Base-by-base conservation (phyloP, 176 grass and related monocot genomes). In the Luzula sylvatica region DNA sequence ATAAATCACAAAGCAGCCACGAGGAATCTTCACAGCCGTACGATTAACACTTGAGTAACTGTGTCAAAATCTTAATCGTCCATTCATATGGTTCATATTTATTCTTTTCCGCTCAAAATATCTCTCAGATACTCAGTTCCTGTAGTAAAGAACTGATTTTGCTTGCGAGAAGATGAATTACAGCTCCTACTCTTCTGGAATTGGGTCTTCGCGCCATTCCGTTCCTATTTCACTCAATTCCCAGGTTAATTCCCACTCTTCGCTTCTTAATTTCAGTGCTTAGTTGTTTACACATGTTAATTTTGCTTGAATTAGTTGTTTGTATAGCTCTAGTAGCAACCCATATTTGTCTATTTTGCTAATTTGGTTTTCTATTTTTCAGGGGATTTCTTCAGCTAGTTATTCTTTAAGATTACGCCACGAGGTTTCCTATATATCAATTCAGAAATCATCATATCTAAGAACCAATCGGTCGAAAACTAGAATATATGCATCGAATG, bases 401-500 rank as follows among this genome's bases (percentile, higher is more conserved):
- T 79, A 61, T 52, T 82, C 53, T 23, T 41, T 50, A 24, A 62
- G 15, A 61, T 79, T 55, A 52, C 42, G 41, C 18, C 78, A 68
- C 54, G 41, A 46, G 25, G 15, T 61, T 65, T 65, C 65, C 35
- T 52, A 88, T 62, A 82, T 22, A 61, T 68, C 49, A 46, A 20
- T 61, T 47, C 62, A 24, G 47, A 43, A 23, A 9, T 20, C 19
- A 3, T 71, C 19, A 3, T 71, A 65, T 1, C 68, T 60, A 3
- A 61, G 44, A 46, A 56, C 79, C 35, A 69, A 70, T 0, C 76
- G 47, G 55, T 73, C 77, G 61, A 63, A 51, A 12, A n/a, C n/a
- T n/a, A n/a, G n/a, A n/a, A 35, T 82, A 13, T 60, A 82, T 61
- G 81, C 85, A 56, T 62, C 81, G 16, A 73, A 73, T 2, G 65